Evolutionary conservation across 129 eudicot genomes (phyloP), one percentile per base, ranked within the genome.

Genomic region (Ambrosia artemisiifolia): DNA sequence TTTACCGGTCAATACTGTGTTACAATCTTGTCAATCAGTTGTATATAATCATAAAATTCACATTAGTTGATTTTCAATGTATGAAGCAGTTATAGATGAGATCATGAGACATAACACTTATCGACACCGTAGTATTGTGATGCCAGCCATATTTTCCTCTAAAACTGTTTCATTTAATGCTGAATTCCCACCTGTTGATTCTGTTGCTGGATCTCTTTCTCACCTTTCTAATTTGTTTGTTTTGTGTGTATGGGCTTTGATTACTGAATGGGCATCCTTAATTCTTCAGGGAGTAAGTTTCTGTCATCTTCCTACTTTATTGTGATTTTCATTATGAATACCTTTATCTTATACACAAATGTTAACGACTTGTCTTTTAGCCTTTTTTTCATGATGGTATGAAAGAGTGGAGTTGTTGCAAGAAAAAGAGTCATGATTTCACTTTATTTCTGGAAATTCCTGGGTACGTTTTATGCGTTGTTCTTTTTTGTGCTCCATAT

Each of bases 341-440:
- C 40, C 48, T 11, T 44, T 57, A 67, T 38, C 57, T 59, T 48
- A 3, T 50, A 42, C 47, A 30, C 56, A 55, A 63, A 80, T 64
- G 11, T 20, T 5, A 64, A 67, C 43, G 19, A 47, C 63, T 38
- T 57, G 32, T 69, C 33, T 77, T 79, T 42, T 91, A 94, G 97
- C 99, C 99, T 78, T 9, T 88, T 61, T 94, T 94, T 83, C 99
- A 90, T 64, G 99, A 94, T 81, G 99, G 99, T 36, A 94, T 86
- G 91, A 90, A 94, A 81, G 97, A 94, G 72, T 94, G 99, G 99
- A 90, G 97, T 82, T 94, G 99, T 75, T 94, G 99, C 97, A 94
- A 94, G 88, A 79, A 86, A 80, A 86, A 84, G 78, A 94, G 99
- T 76, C 99, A 94, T 49, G 99, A 94, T 82, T 94, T 94, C 83